Conservation (phyloP, 1,284 basidiomycete species). For the Puccinia coronata region DNA sequence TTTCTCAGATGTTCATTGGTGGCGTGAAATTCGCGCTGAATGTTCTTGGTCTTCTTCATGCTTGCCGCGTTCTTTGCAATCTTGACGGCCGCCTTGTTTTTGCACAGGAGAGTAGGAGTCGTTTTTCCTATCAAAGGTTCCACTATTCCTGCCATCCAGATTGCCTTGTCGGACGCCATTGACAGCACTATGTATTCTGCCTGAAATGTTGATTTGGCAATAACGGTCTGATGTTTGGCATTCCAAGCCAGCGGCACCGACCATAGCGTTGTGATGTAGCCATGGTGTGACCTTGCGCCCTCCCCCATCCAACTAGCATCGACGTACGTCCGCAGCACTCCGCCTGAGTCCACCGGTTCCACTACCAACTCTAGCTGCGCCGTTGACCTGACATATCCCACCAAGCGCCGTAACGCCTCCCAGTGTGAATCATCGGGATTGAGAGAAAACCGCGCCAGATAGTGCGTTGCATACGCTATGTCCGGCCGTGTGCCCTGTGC, state of each 20-base stretch:
- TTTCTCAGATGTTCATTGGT: not conserved
- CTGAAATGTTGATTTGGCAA: not conserved
- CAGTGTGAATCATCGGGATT: not conserved
- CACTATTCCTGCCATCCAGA: not conserved
- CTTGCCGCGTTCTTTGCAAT: not conserved
- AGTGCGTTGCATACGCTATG: not conserved
- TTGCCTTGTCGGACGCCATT: not conserved
- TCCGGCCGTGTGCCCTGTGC: conserved; percentile 5
- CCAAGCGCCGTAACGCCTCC: not conserved
- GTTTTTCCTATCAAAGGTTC: not conserved
- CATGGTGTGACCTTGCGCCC: too few species aligned
- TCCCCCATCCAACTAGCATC: too few species aligned
- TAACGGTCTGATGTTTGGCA: not conserved
- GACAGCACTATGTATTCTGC: not conserved
- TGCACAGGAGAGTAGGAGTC: not conserved
- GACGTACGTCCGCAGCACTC: not conserved
- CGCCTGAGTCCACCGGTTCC: not conserved
- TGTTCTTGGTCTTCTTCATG: not conserved
- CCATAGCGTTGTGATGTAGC: not conserved
- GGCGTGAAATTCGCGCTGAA: not conserved
- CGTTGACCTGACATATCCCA: not conserved
- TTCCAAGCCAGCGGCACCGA: not conserved
- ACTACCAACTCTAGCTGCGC: not conserved
- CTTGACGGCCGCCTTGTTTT: not conserved
- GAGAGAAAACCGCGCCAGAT: not conserved